Evolutionary conservation across 1,284 basidiomycete species (phyloP).

Genomic region (Austroboletus rostrupii): DNA sequence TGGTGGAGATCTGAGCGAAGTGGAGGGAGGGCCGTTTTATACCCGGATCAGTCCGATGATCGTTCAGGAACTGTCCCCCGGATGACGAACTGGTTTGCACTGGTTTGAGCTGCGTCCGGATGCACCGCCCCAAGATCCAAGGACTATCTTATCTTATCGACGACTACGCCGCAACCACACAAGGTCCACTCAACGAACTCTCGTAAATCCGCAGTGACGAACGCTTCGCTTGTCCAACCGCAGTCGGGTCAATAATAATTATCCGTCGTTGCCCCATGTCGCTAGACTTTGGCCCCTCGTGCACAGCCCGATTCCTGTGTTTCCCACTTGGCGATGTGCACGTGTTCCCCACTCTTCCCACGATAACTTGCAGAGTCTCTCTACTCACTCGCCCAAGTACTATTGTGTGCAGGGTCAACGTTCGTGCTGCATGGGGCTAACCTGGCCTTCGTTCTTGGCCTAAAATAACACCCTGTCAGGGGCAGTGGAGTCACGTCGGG

Average conservation of each 20-base stretch:
- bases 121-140: background rate
- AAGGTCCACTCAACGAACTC: too few relatives aligned
- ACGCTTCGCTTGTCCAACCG: background rate
- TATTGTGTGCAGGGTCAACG: background rate
- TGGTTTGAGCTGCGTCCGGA: slow-evolving; percentile 4
- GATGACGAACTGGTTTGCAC: slow-evolving; percentile 5
- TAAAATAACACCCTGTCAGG: background rate
- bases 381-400: too few relatives aligned
- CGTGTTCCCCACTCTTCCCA: slow-evolving; percentile 1
- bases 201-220: background rate
- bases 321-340: background rate
- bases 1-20: slow-evolving; percentile 16
- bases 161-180: too few relatives aligned
- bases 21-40: slow-evolving; percentile 11
- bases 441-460: background rate
- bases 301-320: slow-evolving; percentile 14
- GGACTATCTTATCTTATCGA: background rate
- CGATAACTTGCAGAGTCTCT: too few relatives aligned
- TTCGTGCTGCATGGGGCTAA: background rate
- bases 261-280: too few relatives aligned
- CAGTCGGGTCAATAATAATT: background rate
- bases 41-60: slow-evolving; percentile 6
- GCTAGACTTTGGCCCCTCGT: too few relatives aligned
- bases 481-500: background rate
- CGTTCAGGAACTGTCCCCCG: background rate